Evolutionary conservation across 331 rosid species (phyloP), one percentile per base, ranked within the genome.

Genomic region (Dryas integrifolia): DNA sequence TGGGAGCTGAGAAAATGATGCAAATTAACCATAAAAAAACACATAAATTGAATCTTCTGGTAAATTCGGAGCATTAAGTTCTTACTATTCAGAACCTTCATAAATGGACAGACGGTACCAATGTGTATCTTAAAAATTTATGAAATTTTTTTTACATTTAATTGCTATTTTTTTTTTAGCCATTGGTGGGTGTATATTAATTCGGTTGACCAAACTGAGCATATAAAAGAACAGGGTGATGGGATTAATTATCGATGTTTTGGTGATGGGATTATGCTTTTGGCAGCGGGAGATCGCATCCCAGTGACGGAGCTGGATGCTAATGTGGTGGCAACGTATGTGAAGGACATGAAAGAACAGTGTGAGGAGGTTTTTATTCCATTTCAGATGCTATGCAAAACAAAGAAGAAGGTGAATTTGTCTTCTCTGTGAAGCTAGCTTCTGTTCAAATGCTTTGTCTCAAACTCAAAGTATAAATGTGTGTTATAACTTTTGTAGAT

Each of bases 331-430:
- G 85, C 86, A 39, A 81, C 85, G 62, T 94, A 78, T 16, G 83
- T 86, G 80, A 74, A 86, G 43, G 97, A 91, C 64, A 72, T 85
- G 65, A 89, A 82, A 72, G 79, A 70, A 50, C 84, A 76, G 72
- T 87, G 84, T 58, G 92, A 86, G 82, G 84, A 85, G 69, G 77
- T 86, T 78, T 94, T 94, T 60, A 59, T 75, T 58, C 88, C 92
- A 8, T 94, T 80, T 46, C 84, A 83, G 85, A 86, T 82, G 74
- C 70, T 86, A 15, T 91, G 92, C 72, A 80, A 82, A 68, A 64
- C 81, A 68, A 75, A 57, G 72, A 75, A 57, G 72, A 79, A 73
- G 78, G 98, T 89, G 55, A 76, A 85, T 40, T 65, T 50, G 55
- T 5, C 11, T 73, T 70, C 44, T 78, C 8, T 21, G 53, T 58